Evolutionary conservation across 2,329 filamentous ascomycete genomes (phyloP).

Genomic region (Fusarium burgessii): DNA sequence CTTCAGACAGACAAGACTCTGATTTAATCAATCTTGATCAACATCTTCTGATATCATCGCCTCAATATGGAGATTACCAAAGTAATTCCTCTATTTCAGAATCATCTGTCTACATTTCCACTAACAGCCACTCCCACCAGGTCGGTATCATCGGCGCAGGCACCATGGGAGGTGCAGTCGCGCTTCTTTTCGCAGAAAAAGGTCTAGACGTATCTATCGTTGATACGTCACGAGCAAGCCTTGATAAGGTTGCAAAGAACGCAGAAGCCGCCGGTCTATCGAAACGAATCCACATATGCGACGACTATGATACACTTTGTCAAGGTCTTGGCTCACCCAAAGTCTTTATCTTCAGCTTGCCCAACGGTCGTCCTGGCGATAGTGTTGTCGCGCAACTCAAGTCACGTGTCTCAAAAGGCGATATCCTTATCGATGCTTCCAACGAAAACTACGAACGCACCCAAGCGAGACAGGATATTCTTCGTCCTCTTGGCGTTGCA

Average conservation of each 20-base stretch:
- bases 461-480: constrained; percentile 69
- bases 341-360: constrained; percentile 35
- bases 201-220: constrained; percentile 12
- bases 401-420: constrained; percentile 65
- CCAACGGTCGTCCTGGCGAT: constrained; percentile 28
- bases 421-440: constrained; percentile 76
- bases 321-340: constrained; percentile 22
- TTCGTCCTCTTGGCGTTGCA: constrained; percentile 67
- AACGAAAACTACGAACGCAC: constrained; percentile 77
- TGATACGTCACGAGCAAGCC: constrained; percentile 3
- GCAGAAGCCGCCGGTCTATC: constrained; percentile 9
- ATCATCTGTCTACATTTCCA: background rate
- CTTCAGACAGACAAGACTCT: background rate
- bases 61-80: constrained; percentile 18
- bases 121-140: constrained; percentile 1
- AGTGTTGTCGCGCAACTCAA: constrained; percentile 15
- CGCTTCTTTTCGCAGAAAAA: constrained; percentile 19
- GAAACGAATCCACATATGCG: constrained; percentile 13
- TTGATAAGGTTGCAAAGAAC: constrained; percentile 15
- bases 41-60: background rate
- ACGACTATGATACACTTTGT: constrained; percentile 29
- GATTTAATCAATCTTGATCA: background rate
- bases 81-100: background rate
- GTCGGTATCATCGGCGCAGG: constrained; percentile 25
- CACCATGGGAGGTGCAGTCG: constrained; percentile 20